Conservation (phyloP, 768 basidiomycete genomes). For the Lentinula sp. region DNA sequence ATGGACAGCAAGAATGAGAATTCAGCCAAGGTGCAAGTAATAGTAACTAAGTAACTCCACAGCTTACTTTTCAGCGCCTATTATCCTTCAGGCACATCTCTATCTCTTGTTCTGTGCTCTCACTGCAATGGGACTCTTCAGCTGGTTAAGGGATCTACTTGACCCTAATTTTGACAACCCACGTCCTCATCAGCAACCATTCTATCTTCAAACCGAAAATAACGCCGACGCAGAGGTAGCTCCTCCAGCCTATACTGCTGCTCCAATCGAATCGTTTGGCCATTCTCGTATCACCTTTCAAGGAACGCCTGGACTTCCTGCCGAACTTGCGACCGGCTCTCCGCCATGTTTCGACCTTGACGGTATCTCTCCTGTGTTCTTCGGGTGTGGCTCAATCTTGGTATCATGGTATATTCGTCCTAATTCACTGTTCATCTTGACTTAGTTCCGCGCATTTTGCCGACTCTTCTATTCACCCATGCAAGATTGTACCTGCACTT, state of each 20-base stretch:
- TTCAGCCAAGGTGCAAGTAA: too few species aligned
- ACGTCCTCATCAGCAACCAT: background rate
- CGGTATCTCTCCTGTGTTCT: background rate
- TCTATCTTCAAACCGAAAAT: background rate
- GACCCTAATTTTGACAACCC: background rate
- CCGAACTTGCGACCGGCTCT: background rate
- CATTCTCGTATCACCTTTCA: background rate
- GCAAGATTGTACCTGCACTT: slow-evolving; percentile 9
- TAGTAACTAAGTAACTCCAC: too few species aligned
- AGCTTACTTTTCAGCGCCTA: too few species aligned
- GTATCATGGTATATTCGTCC: too few species aligned
- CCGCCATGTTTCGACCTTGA: background rate
- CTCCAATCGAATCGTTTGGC: background rate
- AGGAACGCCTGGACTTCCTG: background rate
- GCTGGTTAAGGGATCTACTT: background rate
- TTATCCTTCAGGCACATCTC: background rate
- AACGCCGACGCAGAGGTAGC: background rate
- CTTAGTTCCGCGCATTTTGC: background rate
- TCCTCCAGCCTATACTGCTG: background rate
- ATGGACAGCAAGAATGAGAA: too few species aligned
- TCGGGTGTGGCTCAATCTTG: background rate
- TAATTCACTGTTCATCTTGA: too few species aligned
- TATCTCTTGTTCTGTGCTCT: too few species aligned
- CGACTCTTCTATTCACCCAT: background rate
- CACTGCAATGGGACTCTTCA: background rate